phyloP scores from a whole-genome alignment of 1,284 basidiomycete species.

The Trichosporon sp. region DNA sequence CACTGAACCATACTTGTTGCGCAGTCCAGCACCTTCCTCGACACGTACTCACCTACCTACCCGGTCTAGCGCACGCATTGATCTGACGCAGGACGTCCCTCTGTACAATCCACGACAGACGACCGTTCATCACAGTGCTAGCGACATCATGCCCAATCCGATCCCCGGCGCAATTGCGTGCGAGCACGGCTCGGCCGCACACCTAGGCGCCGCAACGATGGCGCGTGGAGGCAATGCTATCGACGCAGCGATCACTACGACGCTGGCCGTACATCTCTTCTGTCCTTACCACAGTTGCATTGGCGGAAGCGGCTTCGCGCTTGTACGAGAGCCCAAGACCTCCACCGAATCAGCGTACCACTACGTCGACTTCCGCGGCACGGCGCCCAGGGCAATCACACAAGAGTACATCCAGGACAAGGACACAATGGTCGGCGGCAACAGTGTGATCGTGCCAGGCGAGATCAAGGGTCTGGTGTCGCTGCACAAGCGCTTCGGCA shows the following conservation, averaged over 20 bases:
- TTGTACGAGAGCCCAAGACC: constrained; percentile 14
- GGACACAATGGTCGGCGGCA: constrained; percentile 21
- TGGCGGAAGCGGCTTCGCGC: constrained; percentile 37
- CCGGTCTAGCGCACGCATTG: not conserved
- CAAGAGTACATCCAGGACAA: constrained; percentile 3
- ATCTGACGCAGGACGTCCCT: not conserved
- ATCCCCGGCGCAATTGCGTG: constrained; percentile 22
- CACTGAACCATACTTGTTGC: not conserved
- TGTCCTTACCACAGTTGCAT: constrained; percentile 53
- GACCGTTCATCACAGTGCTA: too few species aligned
- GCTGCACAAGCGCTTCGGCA: constrained; percentile 29
- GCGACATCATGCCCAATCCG: not conserved
- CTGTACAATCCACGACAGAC: not conserved
- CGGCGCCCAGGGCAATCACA: constrained; percentile 19
- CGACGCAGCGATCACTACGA: constrained; percentile 40
- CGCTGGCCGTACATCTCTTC: constrained; percentile 51
- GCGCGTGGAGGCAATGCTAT: constrained; percentile 29
- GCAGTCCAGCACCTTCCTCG: not conserved
- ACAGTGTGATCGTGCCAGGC: constrained; percentile 36
- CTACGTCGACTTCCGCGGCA: constrained; percentile 30
- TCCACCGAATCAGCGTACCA: constrained; percentile 15
- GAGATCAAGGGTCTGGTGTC: constrained; percentile 27
- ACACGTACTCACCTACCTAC: too few species aligned
- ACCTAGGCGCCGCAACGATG: constrained; percentile 27
- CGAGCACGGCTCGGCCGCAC: constrained; percentile 26